phyloP scores from a whole-genome alignment of 192 early-diverging fungal species.

The Mortierella alpina region DNA sequence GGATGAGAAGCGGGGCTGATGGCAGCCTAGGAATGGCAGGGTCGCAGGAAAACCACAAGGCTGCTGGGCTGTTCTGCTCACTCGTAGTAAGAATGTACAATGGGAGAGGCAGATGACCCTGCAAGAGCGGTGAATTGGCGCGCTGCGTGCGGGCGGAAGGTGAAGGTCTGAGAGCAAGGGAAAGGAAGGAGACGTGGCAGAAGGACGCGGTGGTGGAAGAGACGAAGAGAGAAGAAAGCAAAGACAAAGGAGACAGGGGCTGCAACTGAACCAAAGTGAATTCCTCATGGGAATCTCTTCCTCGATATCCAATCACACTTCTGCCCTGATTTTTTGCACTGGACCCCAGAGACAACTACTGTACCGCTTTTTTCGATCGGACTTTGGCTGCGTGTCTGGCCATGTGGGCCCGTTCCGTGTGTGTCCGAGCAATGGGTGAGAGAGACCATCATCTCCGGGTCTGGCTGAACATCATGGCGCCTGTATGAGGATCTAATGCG shows the following conservation, averaged over 20 bases:
- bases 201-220: not conserved
- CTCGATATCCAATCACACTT: conserved; percentile 12
- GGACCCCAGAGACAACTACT: not conserved
- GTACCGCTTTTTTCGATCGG: not conserved
- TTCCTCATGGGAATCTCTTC: conserved; percentile 28
- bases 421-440: no score
- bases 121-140: not conserved
- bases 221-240: not conserved
- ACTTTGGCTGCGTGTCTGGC: not conserved
- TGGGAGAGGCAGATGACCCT: not conserved
- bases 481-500: no score
- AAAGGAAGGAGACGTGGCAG: not conserved
- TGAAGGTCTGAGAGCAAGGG: not conserved
- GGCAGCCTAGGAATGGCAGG: no score
- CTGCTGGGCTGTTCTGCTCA: no score
- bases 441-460: not conserved
- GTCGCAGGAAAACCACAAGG: no score
- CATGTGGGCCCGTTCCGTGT: not conserved
- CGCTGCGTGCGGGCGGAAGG: not conserved
- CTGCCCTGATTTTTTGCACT: conserved; percentile 12
- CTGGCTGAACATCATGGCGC: not conserved
- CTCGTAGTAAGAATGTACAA: not conserved
- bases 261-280: not conserved
- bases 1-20: no score
- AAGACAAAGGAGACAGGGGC: not conserved